phyloP scores from a whole-genome alignment of 2,329 filamentous ascomycete genomes.

The Trichoderma asperellum region DNA sequence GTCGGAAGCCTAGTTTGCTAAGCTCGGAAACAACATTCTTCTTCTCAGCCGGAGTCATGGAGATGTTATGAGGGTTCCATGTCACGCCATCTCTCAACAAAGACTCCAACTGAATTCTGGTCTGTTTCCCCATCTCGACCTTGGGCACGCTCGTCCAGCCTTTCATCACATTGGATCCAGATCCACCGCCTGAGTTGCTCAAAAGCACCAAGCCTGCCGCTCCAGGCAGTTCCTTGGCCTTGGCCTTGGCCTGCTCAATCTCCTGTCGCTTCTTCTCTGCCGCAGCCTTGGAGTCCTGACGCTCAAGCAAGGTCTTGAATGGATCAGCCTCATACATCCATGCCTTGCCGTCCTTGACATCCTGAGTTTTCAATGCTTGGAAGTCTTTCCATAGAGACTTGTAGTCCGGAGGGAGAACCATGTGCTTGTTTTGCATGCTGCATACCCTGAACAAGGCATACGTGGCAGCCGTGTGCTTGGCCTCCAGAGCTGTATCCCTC shows the following conservation, averaged over 20 bases:
- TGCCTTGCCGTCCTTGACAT: constrained; percentile 72
- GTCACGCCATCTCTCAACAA: constrained; percentile 76
- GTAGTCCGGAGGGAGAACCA: constrained; percentile 89
- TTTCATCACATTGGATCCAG: constrained; percentile 59
- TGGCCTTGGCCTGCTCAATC: constrained; percentile 67
- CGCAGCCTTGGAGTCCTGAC: constrained; percentile 74
- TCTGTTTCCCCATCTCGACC: constrained; percentile 88
- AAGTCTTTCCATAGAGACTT: constrained; percentile 92
- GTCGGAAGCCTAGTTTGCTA: constrained; percentile 79
- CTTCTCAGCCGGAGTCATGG: constrained; percentile 62
- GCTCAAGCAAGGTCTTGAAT: constrained; percentile 78
- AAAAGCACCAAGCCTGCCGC: constrained; percentile 60
- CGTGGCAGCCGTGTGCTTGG: constrained; percentile 88
- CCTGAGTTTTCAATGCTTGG: constrained; percentile 76
- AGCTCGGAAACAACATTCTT: constrained; percentile 72
- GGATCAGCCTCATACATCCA: constrained; percentile 98
- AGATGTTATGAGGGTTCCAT: constrained; percentile 83
- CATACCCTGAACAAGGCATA: constrained; percentile 90
- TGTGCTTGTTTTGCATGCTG: constrained; percentile 94
- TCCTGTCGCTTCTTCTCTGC: constrained; percentile 81
- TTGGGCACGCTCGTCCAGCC: constrained; percentile 85
- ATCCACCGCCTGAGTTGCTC: constrained; percentile 46
- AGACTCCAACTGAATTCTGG: constrained; percentile 76
- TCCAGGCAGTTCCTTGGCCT: constrained; percentile 66
- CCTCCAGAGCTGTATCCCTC: constrained; percentile 82